phyloP scores from a whole-genome alignment of 495 filamentous ascomycete genomes.

The Annulohypoxylon maeteangense region DNA sequence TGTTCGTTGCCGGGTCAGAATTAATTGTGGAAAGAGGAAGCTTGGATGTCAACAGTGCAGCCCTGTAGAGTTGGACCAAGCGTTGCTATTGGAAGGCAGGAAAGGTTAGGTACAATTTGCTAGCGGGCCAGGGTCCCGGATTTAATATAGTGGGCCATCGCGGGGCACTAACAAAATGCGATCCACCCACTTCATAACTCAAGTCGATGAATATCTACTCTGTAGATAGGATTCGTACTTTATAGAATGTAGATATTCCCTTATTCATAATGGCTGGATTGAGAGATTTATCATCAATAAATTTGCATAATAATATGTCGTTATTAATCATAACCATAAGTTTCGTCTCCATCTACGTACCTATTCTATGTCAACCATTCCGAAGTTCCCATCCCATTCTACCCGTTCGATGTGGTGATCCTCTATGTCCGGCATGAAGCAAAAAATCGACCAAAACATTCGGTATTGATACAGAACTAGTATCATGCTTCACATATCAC shows the following conservation, averaged over 20 bases:
- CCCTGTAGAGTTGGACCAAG: neutral
- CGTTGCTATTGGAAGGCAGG: neutral
- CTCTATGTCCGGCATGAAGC: neutral
- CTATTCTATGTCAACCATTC: neutral
- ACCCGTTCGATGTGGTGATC: slow-evolving; percentile 3
- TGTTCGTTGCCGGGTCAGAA: slow-evolving; percentile 34
- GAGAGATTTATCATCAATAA: neutral
- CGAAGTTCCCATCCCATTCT: neutral
- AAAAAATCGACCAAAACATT: slow-evolving; percentile 1
- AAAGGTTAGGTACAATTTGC: neutral
- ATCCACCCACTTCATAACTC: neutral
- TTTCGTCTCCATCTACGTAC: neutral
- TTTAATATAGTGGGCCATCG: neutral
- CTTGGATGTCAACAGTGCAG: slow-evolving; percentile 24
- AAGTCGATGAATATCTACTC: no score
- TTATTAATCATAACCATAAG: slow-evolving; percentile 23
- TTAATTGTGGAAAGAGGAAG: neutral
- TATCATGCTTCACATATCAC: slow-evolving; percentile 9
- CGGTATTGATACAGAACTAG: neutral
- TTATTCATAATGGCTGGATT: neutral
- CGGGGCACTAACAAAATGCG: neutral
- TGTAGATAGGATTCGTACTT: neutral
- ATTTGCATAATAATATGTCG: slow-evolving; percentile 1
- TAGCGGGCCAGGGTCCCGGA: slow-evolving; percentile 4
- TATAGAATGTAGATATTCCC: neutral